A percentile compares a stretch with the other conserved stretches of the same genome.
These are phyloP conservation scores for Eucalyptus cloeziana DNA, from an alignment of 345 rosid genomes.

Conservation along the genomic window DNA sequence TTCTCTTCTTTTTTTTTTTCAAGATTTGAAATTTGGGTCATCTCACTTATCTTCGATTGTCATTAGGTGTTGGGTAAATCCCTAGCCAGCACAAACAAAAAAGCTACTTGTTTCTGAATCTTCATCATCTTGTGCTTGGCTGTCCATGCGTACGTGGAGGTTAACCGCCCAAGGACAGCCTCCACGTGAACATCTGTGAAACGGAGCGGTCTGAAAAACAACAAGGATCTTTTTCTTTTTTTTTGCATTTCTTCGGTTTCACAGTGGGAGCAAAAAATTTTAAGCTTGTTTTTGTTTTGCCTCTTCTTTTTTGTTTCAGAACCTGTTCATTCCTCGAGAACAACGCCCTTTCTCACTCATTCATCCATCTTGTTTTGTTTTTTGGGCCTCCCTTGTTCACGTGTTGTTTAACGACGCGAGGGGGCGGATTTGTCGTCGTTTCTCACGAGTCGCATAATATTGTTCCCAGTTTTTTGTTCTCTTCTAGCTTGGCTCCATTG, in stretches of 20 bases:
- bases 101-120: not conserved
- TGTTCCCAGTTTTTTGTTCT: not conserved
- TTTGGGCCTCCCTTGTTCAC: conserved; percentile 13
- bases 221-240: not conserved
- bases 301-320: not conserved
- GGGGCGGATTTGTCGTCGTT: conserved; percentile 7
- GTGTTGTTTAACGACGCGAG: conserved; percentile 10
- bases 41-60: not conserved
- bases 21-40: not conserved
- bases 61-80: not conserved
- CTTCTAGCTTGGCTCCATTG: not conserved
- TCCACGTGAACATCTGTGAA: not conserved
- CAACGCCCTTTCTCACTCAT: conserved; percentile 11
- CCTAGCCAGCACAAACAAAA: not conserved
- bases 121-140: not conserved
- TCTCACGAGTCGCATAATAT: conserved; percentile 23
- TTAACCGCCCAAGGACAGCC: not conserved
- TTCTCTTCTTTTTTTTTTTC: not conserved
- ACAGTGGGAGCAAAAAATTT: not conserved
- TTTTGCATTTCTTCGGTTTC: not conserved
- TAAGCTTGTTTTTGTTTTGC: not conserved
- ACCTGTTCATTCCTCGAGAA: conserved; percentile 5
- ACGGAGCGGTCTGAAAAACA: not conserved
- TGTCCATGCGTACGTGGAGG: not conserved
- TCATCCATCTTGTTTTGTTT: not conserved